A percentile compares a stretch with the other conserved stretches of the same genome.
Conservation (phyloP, 176 grass and related monocot species). For the Typha latifolia region DNA sequence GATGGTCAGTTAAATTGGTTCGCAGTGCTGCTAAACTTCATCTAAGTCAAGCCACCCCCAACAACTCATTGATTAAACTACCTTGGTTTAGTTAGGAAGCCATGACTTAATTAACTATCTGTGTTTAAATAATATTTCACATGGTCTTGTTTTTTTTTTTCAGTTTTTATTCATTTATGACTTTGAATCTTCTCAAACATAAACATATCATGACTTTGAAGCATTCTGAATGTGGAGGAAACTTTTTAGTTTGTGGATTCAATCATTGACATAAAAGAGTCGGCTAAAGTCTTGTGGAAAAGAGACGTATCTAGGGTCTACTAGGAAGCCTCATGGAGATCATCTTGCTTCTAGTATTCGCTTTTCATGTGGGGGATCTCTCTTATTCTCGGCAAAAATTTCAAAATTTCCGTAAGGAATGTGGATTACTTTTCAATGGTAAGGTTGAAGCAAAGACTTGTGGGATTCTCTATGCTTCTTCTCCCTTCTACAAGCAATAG, state of each 20-base stretch:
- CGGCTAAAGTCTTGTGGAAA: not conserved
- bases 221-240: not conserved
- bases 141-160: no score
- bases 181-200: not conserved
- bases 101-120: no score
- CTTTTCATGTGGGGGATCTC: not conserved
- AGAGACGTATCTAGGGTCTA: not conserved
- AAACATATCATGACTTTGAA: not conserved
- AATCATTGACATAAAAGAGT: not conserved
- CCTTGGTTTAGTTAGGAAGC: no score
- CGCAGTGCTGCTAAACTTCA: no score
- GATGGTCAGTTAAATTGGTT: no score
- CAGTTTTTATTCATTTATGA: not conserved
- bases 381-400: not conserved
- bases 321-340: not conserved
- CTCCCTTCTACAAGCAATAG: not conserved
- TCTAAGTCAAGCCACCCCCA: no score
- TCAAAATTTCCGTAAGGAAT: not conserved
- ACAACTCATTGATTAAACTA: no score
- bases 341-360: not conserved
- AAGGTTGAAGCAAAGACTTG: not conserved
- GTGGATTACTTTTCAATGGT: not conserved
- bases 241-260: not conserved
- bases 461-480: not conserved
- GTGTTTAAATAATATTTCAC: no score